Evolutionary conservation across 441 rosid genomes (phyloP).

Genomic region (Gossypium laxum): DNA sequence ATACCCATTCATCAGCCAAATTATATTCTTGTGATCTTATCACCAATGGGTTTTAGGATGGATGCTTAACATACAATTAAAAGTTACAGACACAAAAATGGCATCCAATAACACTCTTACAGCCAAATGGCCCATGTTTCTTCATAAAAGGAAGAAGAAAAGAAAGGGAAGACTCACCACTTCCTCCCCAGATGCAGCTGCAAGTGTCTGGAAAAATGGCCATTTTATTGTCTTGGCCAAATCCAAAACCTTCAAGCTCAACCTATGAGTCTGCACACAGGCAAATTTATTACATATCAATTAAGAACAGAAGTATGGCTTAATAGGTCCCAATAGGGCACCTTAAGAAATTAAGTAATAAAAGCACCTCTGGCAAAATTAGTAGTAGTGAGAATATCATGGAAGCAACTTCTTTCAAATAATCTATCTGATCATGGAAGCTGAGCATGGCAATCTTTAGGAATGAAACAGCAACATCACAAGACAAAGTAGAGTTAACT

Average conservation of each 20-base stretch:
- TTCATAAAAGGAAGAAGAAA: background rate
- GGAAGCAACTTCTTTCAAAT: conserved; percentile 51
- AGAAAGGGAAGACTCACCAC: conserved; percentile 30
- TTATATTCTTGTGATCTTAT: background rate
- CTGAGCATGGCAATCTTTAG: conserved; percentile 47
- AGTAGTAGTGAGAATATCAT: conserved; percentile 71
- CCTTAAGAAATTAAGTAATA: conserved; percentile 3
- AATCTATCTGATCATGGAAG: conserved; percentile 34
- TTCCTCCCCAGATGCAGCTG: conserved; percentile 29
- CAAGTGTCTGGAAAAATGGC: conserved; percentile 56
- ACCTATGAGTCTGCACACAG: conserved; percentile 51
- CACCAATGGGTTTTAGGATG: background rate
- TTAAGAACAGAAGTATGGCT: conserved; percentile 1
- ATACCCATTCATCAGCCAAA: background rate
- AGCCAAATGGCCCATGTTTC: background rate
- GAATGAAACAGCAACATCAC: conserved; percentile 49
- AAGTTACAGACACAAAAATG: background rate
- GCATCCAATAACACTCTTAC: background rate
- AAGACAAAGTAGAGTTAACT: conserved; percentile 33
- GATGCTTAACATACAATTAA: background rate
- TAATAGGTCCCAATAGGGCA: background rate
- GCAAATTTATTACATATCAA: conserved; percentile 9
- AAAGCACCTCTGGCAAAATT: conserved; percentile 54
- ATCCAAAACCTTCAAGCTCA: conserved; percentile 53
- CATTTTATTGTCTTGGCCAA: conserved; percentile 52